Conservation (phyloP, 768 basidiomycete genomes). For the Pholiota molesta region DNA sequence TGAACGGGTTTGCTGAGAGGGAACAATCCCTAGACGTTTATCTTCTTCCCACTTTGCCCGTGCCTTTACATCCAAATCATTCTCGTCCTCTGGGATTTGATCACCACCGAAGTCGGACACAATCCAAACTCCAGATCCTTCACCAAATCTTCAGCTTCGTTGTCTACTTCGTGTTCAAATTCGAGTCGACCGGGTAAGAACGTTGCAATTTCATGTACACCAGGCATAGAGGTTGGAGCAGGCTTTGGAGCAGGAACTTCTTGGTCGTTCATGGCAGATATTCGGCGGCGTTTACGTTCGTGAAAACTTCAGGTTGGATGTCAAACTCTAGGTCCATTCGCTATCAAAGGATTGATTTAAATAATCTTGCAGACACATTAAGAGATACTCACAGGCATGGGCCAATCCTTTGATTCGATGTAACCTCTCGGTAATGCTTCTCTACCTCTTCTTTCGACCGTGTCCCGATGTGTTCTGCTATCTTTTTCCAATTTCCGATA, state of each 20-base stretch:
- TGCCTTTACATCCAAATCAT: conserved; percentile 73
- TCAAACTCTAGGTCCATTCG: conserved; percentile 65
- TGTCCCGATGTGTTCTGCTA: conserved; percentile 93
- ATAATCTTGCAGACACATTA: neutral
- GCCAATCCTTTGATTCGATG: conserved; percentile 78
- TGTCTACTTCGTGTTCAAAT: conserved; percentile 97
- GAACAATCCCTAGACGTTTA: conserved; percentile 31
- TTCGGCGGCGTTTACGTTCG: conserved; percentile 83
- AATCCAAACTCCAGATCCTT: conserved; percentile 96
- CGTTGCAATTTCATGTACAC: conserved; percentile 87
- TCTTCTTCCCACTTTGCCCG: conserved; percentile 54
- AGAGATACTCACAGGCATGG: conserved; percentile 65
- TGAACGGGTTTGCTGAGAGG: conserved; percentile 23
- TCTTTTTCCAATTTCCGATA: conserved; percentile 95
- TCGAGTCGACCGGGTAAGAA: conserved; percentile 97
- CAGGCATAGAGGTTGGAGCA: conserved; percentile 87
- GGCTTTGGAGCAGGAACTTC: conserved; percentile 64
- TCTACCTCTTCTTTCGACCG: conserved; percentile 93
- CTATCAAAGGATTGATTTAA: conserved; percentile 28
- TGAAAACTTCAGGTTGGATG: conserved; percentile 85
- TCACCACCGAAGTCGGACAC: conserved; percentile 86
- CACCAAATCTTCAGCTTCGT: conserved; percentile 93
- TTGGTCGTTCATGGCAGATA: conserved; percentile 75
- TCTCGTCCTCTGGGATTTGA: conserved; percentile 74
- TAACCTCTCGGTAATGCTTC: conserved; percentile 86